Base-by-base conservation (phyloP, 768 basidiomycete species). In the Phaeotremella fagi region DNA sequence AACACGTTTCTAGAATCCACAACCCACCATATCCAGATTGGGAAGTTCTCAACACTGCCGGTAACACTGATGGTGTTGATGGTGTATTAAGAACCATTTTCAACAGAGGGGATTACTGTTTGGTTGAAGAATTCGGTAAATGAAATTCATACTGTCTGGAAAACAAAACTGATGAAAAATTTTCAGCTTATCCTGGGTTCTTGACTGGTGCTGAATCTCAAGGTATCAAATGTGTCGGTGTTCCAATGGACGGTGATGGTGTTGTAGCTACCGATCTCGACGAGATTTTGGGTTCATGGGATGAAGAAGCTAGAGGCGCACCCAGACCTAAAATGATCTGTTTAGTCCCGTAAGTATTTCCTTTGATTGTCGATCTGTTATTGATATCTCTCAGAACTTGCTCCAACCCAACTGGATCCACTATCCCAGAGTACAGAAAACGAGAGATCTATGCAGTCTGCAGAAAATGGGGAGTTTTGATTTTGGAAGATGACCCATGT, bases 401-500 rank as follows among this genome's bases (percentile, higher is more conserved):
- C 85, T 35, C 85, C 84, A 90, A 90, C 71, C 88, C 87, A 4
- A 83, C 81, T 15, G 88, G 87, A 18, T 76, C 85, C 80, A 85
- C 84, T 0, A 84, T 85, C 79, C 73, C 77, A 0, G 61, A 69
- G 3, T 63, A 77, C 44, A 77, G 87, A 57, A 89, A 88, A 77
- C 80, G 82, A 66, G 83, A 81, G 44, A 85, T 90, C 50, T 90
- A 90, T 70, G 78, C 81, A 12, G 77, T 88, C 50, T 86, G 85
- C 60, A 83, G 87, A 47, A 83, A 86, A 75, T 88, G 81, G 73
- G 83, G 87, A 54, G 64, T 86, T 20, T 80, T 87, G 55, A 86
- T 86, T 52, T 80, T 85, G 45, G 86, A 88, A 75, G 87, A 89
- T 60, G 87, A 87, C 70, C 86, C 65, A 37, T 63, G 69, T 72